Evolutionary conservation across 1,139 yeast genomes (phyloP).

Genomic region (Spathaspora jeffriesii): DNA sequence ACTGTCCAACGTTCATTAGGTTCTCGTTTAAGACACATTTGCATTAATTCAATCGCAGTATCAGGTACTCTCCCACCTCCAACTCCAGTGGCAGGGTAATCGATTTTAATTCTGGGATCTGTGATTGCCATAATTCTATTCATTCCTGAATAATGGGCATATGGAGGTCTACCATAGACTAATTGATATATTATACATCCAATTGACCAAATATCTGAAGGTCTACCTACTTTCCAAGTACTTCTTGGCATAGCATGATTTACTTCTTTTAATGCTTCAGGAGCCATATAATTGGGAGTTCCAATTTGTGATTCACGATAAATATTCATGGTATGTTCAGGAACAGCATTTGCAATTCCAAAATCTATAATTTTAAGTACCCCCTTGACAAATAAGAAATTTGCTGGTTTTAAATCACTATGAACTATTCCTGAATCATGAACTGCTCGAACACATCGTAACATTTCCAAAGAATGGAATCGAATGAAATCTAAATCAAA

Average conservation of each 20-base stretch:
- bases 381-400: slow-evolving; percentile 86
- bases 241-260: slow-evolving; percentile 28
- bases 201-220: slow-evolving; percentile 98
- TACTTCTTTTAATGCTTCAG: slow-evolving; percentile 83
- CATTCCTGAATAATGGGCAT: slow-evolving; percentile 77
- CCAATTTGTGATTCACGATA: slow-evolving; percentile 93
- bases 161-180: slow-evolving; percentile 94
- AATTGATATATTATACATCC: slow-evolving; percentile 96
- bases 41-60: slow-evolving; percentile 71
- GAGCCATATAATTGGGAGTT: slow-evolving; percentile 98
- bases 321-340: slow-evolving; percentile 88
- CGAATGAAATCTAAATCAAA: slow-evolving; percentile 80
- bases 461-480: slow-evolving; percentile 77
- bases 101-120: slow-evolving; percentile 81
- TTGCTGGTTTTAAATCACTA: slow-evolving; percentile 95
- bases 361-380: slow-evolving; percentile 87
- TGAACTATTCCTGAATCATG: slow-evolving; percentile 90
- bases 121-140: slow-evolving; percentile 83
- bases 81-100: slow-evolving; percentile 62
- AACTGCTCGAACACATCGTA: slow-evolving; percentile 84
- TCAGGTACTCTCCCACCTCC: slow-evolving; percentile 68
- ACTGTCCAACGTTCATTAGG: slow-evolving; percentile 72
- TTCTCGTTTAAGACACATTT: slow-evolving; percentile 70
- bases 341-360: slow-evolving; percentile 94
- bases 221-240: slow-evolving; percentile 90